phyloP scores from a whole-genome alignment of 1,284 basidiomycete genomes.

The Cutaneotrichosporon cyanovorans region DNA sequence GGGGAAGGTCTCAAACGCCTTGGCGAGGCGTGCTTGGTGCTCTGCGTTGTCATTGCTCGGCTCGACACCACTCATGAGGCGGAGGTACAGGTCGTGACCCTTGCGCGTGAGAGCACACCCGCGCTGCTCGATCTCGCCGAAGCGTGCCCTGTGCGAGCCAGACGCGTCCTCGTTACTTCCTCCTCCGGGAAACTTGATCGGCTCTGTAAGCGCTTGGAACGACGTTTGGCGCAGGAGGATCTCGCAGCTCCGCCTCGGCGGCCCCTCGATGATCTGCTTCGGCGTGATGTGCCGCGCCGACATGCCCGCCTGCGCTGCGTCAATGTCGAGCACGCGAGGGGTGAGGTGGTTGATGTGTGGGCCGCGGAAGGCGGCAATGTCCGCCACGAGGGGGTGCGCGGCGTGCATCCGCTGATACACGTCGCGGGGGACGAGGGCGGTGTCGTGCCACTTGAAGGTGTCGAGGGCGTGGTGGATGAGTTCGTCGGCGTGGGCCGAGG shows the following conservation, averaged over 20 bases:
- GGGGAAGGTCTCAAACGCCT: constrained; percentile 30
- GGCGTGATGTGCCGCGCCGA: constrained; percentile 42
- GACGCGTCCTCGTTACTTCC: neutral
- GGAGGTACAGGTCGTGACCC: constrained; percentile 38
- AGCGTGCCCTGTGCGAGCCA: constrained; percentile 46
- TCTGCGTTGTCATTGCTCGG: constrained; percentile 31
- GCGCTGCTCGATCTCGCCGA: constrained; percentile 48
- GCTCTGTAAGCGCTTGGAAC: constrained; percentile 46
- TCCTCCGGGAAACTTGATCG: constrained; percentile 34
- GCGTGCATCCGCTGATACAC: constrained; percentile 38
- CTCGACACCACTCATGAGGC: constrained; percentile 22
- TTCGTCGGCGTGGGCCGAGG: constrained; percentile 19
- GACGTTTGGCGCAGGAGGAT: constrained; percentile 47
- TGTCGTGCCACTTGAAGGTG: constrained; percentile 47
- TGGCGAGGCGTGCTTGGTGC: constrained; percentile 32
- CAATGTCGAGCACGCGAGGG: constrained; percentile 46
- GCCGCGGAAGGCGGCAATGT: constrained; percentile 45
- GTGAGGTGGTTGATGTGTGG: constrained; percentile 50
- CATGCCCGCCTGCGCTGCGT: constrained; percentile 45
- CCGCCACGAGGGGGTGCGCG: constrained; percentile 44
- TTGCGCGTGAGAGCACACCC: constrained; percentile 44
- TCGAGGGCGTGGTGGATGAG: constrained; percentile 43
- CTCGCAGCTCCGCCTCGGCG: constrained; percentile 38
- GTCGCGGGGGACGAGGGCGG: constrained; percentile 33
- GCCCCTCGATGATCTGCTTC: constrained; percentile 46